Base-by-base conservation (phyloP, 2,329 filamentous ascomycete species). In the Monosporascus cannonballus region DNA sequence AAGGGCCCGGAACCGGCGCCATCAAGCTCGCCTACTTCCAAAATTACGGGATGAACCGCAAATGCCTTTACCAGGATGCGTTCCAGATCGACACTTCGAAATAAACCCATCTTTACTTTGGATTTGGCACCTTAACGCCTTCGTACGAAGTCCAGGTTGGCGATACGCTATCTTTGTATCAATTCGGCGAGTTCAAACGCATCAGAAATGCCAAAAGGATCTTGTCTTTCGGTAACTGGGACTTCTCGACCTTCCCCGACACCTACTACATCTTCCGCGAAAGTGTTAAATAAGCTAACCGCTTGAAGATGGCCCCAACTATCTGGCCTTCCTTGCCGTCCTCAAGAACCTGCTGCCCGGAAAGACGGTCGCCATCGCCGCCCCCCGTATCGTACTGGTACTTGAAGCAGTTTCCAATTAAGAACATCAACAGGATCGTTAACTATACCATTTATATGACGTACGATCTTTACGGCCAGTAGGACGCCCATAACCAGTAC, bases 141-240 rank as follows among this genome's bases (percentile, higher is more conserved):
- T 3, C 22, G 4, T 24, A 3, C 4, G 22, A 24, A 24, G 51
- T 65, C 71, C 52, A 60, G 56, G 34, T 69, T 55, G 47, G 63
- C 53, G 30, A 37, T 42, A 51, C 7, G 53, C 53, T 46, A 37
- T 36, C 48, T 25, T 36, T 18, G 47, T 54, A 52, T 5, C 59
- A 69, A 25, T 72, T 69, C 48, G 54, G 58, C 6, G 49, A 60
- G 3, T 71, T 72, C 50, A 59, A 57, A 27, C 50, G 54, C 0
- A 37, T 67, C 17, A 53, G 34, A 2, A 58, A 59, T 9, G 18
- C 64, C 36, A 72, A 74, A 52, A 59, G 56, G 7, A 71, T 76
- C 37, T 25, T 76, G 1, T 69, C 69, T 0, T 67, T 77, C 52
- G 73, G 74, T 17, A 73, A 74, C 14, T 76, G 73, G 74, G 61